Evolutionary conservation across 2,329 filamentous ascomycete genomes (phyloP).

Genomic region (Penicillium brasilianum): DNA sequence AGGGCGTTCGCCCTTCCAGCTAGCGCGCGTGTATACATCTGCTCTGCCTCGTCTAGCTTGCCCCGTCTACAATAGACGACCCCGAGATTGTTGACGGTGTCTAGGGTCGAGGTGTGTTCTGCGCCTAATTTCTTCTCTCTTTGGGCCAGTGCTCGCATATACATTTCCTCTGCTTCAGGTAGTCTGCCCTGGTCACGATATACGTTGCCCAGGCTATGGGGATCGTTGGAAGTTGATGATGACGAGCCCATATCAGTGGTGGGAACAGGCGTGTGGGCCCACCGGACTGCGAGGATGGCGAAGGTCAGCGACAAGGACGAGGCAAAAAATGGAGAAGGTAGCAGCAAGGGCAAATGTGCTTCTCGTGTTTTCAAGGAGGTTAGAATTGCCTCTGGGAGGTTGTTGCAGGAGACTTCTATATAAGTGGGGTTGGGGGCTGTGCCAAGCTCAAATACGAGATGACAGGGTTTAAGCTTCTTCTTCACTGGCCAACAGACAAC

Average conservation of each 20-base stretch:
- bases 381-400: not conserved
- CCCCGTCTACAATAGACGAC: not conserved
- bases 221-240: not conserved
- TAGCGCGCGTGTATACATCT: slow-evolving; percentile 1
- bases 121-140: not conserved
- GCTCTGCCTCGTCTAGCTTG: slow-evolving; percentile 2
- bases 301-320: not conserved
- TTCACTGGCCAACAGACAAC: not conserved
- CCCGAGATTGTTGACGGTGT: slow-evolving; percentile 6
- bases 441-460: not conserved
- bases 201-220: not conserved
- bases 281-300: not conserved
- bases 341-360: not conserved
- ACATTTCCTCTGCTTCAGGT: not conserved
- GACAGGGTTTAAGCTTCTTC: not conserved
- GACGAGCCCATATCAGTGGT: not conserved
- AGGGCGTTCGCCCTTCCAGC: not conserved
- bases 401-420: not conserved
- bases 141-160: not conserved
- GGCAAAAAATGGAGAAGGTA: not conserved
- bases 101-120: slow-evolving; percentile 5
- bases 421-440: not conserved
- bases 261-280: not conserved
- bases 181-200: slow-evolving; percentile 3
- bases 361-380: not conserved